Percentiles rank a stretch among this genome's conserved stretches.
These are phyloP conservation scores for Debaryomyces udenii DNA, from an alignment of 1,139 yeast species.

Conservation along the genomic window DNA sequence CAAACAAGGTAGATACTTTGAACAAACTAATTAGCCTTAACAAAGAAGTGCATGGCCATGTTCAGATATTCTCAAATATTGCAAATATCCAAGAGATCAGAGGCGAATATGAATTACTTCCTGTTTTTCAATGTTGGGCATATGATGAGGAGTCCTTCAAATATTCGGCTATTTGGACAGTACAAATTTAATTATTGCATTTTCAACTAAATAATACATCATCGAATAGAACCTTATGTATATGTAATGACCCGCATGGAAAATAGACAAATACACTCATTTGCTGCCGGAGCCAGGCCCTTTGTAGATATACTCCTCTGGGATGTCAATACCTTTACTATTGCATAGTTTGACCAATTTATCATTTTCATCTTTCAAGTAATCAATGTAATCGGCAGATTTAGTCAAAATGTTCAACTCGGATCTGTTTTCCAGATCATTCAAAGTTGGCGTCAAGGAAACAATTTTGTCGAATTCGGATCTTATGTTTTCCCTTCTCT, in stretches of 20 bases:
- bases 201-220: constrained; percentile 7
- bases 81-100: constrained; percentile 1
- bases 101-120: constrained; percentile 3
- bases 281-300: constrained; percentile 37
- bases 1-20: constrained; percentile 20
- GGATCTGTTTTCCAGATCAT: constrained; percentile 47
- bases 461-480: constrained; percentile 51
- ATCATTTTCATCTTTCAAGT: constrained; percentile 42
- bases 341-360: constrained; percentile 38
- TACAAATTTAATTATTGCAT: constrained; percentile 17
- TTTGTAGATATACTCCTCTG: constrained; percentile 38
- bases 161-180: constrained; percentile 26
- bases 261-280: constrained; percentile 15
- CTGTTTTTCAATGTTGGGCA: constrained; percentile 9
- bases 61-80: constrained; percentile 17
- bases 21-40: constrained; percentile 14
- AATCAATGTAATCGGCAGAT: constrained; percentile 50
- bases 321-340: constrained; percentile 41
- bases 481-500: constrained; percentile 49
- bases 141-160: constrained; percentile 21
- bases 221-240: not conserved
- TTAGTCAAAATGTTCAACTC: constrained; percentile 49
- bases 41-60: constrained; percentile 9
- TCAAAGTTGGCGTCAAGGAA: constrained; percentile 44
- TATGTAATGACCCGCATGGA: not conserved